A percentile compares a stretch with the other conserved stretches of the same genome.
Conservation (phyloP, 2,329 filamentous ascomycete genomes). For the Botrytis aclada region DNA sequence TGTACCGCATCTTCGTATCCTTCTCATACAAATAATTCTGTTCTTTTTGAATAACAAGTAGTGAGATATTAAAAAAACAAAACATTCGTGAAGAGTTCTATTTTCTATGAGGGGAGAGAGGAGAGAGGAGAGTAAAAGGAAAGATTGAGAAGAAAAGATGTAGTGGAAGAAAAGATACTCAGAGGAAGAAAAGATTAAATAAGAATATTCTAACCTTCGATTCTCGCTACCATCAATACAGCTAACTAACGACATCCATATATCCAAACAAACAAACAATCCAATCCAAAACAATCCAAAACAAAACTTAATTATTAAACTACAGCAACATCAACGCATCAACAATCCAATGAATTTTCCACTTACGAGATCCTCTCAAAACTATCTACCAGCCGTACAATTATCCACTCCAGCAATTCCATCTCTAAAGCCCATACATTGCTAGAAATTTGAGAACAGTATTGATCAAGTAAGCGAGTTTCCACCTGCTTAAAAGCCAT, state of each 20-base stretch:
- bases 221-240: too few species aligned
- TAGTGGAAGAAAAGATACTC: too few species aligned
- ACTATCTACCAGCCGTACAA: background rate
- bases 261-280: background rate
- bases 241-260: too few species aligned
- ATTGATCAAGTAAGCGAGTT: too few species aligned
- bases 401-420: background rate
- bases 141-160: background rate
- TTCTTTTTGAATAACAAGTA: too few species aligned
- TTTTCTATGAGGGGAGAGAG: background rate
- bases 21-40: too few species aligned
- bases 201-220: too few species aligned
- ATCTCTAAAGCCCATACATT: background rate
- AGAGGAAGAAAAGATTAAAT: too few species aligned
- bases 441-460: too few species aligned
- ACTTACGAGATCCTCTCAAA: background rate
- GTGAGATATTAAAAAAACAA: background rate
- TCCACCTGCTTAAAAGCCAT: too few species aligned
- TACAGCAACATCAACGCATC: background rate
- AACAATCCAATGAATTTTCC: background rate
- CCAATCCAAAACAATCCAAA: background rate
- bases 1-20: too few species aligned
- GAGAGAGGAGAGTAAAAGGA: background rate
- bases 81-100: background rate
- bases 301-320: accelerated